Conservation (phyloP, 176 grass and related monocot species). For the Cenchrus purpureus region DNA sequence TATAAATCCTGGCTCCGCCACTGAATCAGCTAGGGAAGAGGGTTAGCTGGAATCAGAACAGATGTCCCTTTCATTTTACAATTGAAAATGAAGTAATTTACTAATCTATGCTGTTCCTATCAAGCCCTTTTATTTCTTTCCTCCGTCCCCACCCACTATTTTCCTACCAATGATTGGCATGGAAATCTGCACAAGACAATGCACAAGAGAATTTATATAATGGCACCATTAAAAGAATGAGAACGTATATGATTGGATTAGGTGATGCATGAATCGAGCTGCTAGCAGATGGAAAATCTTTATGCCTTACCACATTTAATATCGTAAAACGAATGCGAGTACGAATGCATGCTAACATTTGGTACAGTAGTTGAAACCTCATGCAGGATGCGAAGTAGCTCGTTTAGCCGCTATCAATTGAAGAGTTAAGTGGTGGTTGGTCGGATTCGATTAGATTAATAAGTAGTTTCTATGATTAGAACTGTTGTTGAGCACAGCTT, state of each 20-base stretch:
- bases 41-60: conserved; percentile 22
- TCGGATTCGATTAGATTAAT: neutral
- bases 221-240: neutral
- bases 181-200: conserved; percentile 28
- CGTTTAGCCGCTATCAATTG: conserved; percentile 15
- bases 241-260: conserved; percentile 45
- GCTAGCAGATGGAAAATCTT: neutral
- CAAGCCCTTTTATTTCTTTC: conserved; percentile 28
- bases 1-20: too few species aligned
- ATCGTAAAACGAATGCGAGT: conserved; percentile 4
- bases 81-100: conserved; percentile 33
- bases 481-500: neutral
- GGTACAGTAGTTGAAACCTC: conserved; percentile 40
- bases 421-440: neutral
- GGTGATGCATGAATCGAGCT: conserved; percentile 13
- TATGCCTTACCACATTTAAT: neutral
- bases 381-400: conserved; percentile 30
- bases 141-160: conserved; percentile 46
- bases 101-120: conserved; percentile 35
- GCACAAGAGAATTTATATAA: conserved; percentile 20
- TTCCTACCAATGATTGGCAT: conserved; percentile 47
- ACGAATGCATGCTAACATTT: conserved; percentile 14
- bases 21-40: neutral
- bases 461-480: neutral
- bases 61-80: conserved; percentile 33